These are phyloP conservation scores for Anisodus acutangulus DNA, from an alignment of 257 asterid species.

Conservation along the genomic window DNA sequence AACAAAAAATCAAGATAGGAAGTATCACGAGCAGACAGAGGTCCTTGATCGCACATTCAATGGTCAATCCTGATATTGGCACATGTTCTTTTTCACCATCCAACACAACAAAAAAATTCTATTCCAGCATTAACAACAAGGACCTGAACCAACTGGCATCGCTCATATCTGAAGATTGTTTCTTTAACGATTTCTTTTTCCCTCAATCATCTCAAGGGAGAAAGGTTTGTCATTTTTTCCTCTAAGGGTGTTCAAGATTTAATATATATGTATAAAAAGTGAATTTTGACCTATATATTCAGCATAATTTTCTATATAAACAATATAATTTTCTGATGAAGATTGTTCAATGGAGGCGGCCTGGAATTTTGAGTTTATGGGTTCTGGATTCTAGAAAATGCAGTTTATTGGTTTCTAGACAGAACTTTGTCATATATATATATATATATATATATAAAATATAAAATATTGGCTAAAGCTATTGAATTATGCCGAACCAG, in stretches of 20 bases:
- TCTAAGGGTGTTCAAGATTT: neutral
- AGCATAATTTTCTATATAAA: no score
- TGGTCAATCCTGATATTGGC: slow-evolving; percentile 22
- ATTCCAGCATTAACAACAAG: slow-evolving; percentile 60
- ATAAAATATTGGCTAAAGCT: neutral
- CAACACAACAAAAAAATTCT: slow-evolving; percentile 51
- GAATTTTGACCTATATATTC: no score
- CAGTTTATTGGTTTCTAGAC: neutral
- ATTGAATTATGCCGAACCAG: neutral
- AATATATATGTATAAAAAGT: neutral
- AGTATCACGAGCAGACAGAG: slow-evolving; percentile 30
- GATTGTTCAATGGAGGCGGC: no score
- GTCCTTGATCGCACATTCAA: slow-evolving; percentile 18
- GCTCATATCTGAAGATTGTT: slow-evolving; percentile 64
- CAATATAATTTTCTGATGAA: no score
- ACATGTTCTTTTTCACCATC: slow-evolving; percentile 42
- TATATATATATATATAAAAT: no score
- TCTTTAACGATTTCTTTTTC: slow-evolving; percentile 62
- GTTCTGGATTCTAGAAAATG: neutral
- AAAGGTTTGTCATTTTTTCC: slow-evolving; percentile 45
- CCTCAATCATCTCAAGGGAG: slow-evolving; percentile 65
- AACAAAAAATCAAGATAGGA: neutral
- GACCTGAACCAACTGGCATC: slow-evolving; percentile 45
- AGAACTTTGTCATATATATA: no score
- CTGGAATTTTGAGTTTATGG: neutral